Evolutionary conservation across 2,329 filamentous ascomycete genomes (phyloP).

Genomic region (Leptosphaerulina australis): DNA sequence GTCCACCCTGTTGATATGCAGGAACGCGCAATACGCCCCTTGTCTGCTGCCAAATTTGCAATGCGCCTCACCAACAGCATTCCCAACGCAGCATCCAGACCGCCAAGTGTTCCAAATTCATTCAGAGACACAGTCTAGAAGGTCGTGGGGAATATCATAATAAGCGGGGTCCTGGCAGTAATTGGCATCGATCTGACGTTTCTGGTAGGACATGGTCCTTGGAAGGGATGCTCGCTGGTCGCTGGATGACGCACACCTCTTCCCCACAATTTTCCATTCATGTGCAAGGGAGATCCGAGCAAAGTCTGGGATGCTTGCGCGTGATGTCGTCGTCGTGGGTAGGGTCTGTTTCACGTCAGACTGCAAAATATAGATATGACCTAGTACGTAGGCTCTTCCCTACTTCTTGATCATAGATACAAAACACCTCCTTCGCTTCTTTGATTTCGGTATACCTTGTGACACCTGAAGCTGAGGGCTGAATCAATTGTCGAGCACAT

Average conservation of each 20-base stretch:
- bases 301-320: slow-evolving; percentile 12
- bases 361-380: slow-evolving; percentile 1
- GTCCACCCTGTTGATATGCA: slow-evolving; percentile 10
- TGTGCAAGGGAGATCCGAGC: slow-evolving; percentile 5
- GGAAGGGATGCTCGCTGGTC: background rate
- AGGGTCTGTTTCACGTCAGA: slow-evolving; percentile 8
- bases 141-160: slow-evolving; percentile 6
- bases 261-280: slow-evolving; percentile 16
- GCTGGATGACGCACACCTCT: slow-evolving; percentile 19
- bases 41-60: slow-evolving; percentile 1
- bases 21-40: slow-evolving; percentile 18
- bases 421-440: slow-evolving; percentile 1
- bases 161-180: slow-evolving; percentile 8
- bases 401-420: slow-evolving; percentile 3
- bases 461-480: too few species aligned
- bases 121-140: slow-evolving; percentile 15
- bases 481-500: background rate
- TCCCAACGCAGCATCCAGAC: slow-evolving; percentile 7
- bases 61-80: slow-evolving; percentile 7
- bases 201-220: background rate
- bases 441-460: background rate
- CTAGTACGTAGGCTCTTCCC: slow-evolving; percentile 2
- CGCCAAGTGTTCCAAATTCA: slow-evolving; percentile 12
- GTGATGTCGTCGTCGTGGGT: slow-evolving; percentile 6
- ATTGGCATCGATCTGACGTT: slow-evolving; percentile 15